Percentiles rank a stretch among this genome's conserved stretches.
Conservation (phyloP, 306 rosid species). For the Vachellia collinsii region DNA sequence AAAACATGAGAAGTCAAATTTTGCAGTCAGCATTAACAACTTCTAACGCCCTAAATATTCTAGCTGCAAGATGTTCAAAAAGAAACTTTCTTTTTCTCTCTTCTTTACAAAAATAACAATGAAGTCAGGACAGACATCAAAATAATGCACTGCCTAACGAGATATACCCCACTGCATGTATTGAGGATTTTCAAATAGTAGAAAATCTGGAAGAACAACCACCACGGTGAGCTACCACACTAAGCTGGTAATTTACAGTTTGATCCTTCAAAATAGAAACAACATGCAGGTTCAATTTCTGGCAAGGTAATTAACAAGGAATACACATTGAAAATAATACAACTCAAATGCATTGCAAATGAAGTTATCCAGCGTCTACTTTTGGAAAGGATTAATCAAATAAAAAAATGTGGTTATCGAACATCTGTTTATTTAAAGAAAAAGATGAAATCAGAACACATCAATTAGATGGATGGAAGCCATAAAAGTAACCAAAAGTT, state of each 20-base stretch:
- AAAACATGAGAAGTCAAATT: too few relatives aligned
- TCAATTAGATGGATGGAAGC: conserved; percentile 38
- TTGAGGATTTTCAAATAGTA: conserved; percentile 33
- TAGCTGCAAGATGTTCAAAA: too few relatives aligned
- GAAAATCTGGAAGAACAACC: conserved; percentile 30
- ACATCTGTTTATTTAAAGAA: conserved; percentile 36
- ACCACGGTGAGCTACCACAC: conserved; percentile 37
- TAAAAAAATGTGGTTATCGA: conserved; percentile 19
- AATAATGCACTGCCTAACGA: conserved; percentile 29
- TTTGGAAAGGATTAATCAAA: conserved; percentile 34
- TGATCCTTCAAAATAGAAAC: conserved; percentile 26
- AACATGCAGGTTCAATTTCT: conserved; percentile 37
- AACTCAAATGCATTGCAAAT: conserved; percentile 30
- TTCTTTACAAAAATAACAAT: neutral
- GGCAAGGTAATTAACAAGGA: conserved; percentile 23
- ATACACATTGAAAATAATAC: conserved; percentile 5
- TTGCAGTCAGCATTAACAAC: too few relatives aligned
- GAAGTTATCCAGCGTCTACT: conserved; percentile 34
- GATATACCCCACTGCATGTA: conserved; percentile 31
- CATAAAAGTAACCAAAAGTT: conserved; percentile 33
- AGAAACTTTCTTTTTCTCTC: neutral
- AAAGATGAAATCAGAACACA: conserved; percentile 20
- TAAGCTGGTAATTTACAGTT: conserved; percentile 34
- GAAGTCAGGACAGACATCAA: neutral
- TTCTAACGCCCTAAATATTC: too few relatives aligned